phyloP scores from a whole-genome alignment of 106 monocot species.

The Apostasia shenzhenica region DNA sequence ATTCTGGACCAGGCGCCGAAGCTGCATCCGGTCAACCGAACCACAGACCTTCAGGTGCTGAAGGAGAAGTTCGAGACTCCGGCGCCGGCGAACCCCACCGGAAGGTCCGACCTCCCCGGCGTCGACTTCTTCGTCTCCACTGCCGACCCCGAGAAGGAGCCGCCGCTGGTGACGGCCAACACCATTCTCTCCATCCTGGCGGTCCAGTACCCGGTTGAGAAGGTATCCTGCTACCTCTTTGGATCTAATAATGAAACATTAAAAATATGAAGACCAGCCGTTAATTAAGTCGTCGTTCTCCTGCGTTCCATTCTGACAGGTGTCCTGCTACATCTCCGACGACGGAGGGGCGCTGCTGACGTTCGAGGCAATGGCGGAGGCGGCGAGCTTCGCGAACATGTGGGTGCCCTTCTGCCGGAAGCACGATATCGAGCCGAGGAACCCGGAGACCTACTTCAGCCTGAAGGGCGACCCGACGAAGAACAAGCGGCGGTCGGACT shows the following conservation, averaged over 20 bases:
- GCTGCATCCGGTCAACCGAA: constrained; percentile 45
- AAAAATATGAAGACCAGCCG: too few species aligned
- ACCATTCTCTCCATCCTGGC: constrained; percentile 64
- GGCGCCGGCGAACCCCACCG: constrained; percentile 23
- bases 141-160: constrained; percentile 46
- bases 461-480: constrained; percentile 61
- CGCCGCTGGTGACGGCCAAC: constrained; percentile 63
- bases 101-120: constrained; percentile 15
- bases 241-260: too few species aligned
- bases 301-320: too few species aligned
- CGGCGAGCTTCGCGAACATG: constrained; percentile 47
- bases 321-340: constrained; percentile 39
- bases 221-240: constrained; percentile 33
- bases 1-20: constrained; percentile 61
- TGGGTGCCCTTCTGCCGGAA: constrained; percentile 76
- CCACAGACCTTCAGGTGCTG: constrained; percentile 37
- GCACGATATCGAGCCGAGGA: constrained; percentile 60
- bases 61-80: constrained; percentile 28
- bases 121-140: constrained; percentile 19
- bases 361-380: constrained; percentile 40
- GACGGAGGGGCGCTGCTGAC: constrained; percentile 25
- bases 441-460: constrained; percentile 52
- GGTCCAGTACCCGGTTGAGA: constrained; percentile 61
- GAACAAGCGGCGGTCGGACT: constrained; percentile 62
- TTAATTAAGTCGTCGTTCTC: too few species aligned